phyloP scores from a whole-genome alignment of 2,329 filamentous ascomycete genomes.

The Alternaria sp. region DNA sequence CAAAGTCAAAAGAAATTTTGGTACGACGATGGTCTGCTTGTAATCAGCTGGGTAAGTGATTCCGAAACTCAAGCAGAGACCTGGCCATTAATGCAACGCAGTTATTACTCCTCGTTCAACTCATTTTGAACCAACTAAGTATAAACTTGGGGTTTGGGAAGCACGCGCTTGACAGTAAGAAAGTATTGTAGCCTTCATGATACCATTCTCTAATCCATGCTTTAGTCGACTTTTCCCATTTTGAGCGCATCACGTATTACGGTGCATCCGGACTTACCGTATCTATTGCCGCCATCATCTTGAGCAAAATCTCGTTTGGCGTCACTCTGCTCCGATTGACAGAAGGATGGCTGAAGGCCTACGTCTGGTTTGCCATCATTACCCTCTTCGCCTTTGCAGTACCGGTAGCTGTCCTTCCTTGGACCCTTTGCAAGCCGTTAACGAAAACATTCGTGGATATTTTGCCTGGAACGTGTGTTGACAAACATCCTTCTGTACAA shows the following conservation, averaged over 20 bases:
- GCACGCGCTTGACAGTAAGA: constrained; percentile 12
- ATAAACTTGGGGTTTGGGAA: constrained; percentile 11
- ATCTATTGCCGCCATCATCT: constrained; percentile 2
- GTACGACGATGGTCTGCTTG: constrained; percentile 6
- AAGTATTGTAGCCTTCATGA: background rate
- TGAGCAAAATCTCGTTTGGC: constrained; percentile 24
- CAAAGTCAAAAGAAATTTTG: constrained; percentile 6
- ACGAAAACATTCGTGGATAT: constrained; percentile 15
- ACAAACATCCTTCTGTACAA: constrained; percentile 12
- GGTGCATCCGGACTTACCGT: constrained; percentile 9
- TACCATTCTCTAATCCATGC: background rate
- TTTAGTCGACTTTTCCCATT: constrained; percentile 4
- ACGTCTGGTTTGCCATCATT: constrained; percentile 17
- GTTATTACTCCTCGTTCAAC: constrained; percentile 2
- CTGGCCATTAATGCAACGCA: background rate
- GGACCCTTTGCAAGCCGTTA: constrained; percentile 16
- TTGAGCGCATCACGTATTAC: constrained; percentile 12
- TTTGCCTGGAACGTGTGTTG: constrained; percentile 11
- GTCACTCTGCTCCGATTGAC: constrained; percentile 21
- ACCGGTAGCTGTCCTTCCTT: constrained; percentile 11
- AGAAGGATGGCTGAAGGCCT: constrained; percentile 11
- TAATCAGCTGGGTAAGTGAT: constrained; percentile 10
- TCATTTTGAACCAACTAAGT: constrained; percentile 1
- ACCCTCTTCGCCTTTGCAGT: constrained; percentile 13
- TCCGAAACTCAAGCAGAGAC: background rate